Evolutionary conservation across 2,329 filamentous ascomycete species (phyloP).

Genomic region (Coccinonectria pachysandricola): DNA sequence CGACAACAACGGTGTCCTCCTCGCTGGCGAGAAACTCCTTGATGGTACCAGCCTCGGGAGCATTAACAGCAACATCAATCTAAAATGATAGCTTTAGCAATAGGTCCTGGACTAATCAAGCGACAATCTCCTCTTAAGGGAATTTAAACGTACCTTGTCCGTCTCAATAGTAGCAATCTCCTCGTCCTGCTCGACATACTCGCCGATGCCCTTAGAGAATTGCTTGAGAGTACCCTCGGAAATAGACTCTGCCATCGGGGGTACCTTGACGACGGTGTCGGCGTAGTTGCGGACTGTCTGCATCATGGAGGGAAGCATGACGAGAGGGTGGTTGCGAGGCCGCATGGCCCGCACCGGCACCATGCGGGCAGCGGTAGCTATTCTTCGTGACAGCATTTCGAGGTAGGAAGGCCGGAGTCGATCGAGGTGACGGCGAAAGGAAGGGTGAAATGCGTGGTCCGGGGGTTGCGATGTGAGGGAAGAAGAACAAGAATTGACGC

Average conservation of each 20-base stretch:
- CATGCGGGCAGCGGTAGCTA: slow-evolving; percentile 33
- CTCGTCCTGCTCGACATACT: slow-evolving; percentile 90
- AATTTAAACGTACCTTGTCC: slow-evolving; percentile 63
- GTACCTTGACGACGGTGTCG: slow-evolving; percentile 83
- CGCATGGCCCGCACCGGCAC: slow-evolving; percentile 31
- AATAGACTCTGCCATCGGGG: slow-evolving; percentile 97
- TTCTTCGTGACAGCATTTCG: slow-evolving; percentile 37
- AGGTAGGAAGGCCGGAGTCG: no score
- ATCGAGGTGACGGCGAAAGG: no score
- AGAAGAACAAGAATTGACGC: no score
- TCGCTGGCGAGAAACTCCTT: slow-evolving; percentile 87
- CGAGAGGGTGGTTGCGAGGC: slow-evolving; percentile 19
- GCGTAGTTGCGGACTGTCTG: slow-evolving; percentile 55
- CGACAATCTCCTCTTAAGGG: background rate
- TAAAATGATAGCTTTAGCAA: no score
- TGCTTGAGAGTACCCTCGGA: slow-evolving; percentile 95
- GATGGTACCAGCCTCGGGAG: slow-evolving; percentile 79
- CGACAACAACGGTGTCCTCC: slow-evolving; percentile 90
- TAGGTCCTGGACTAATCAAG: background rate
- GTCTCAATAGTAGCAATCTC: slow-evolving; percentile 99
- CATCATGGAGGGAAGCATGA: slow-evolving; percentile 40
- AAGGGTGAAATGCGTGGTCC: no score
- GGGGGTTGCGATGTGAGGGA: no score
- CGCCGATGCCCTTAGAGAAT: slow-evolving; percentile 84
- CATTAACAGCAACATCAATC: slow-evolving; percentile 97